phyloP scores from a whole-genome alignment of 2,329 filamentous ascomycete genomes.

The Mycosphaerella arachidis region DNA sequence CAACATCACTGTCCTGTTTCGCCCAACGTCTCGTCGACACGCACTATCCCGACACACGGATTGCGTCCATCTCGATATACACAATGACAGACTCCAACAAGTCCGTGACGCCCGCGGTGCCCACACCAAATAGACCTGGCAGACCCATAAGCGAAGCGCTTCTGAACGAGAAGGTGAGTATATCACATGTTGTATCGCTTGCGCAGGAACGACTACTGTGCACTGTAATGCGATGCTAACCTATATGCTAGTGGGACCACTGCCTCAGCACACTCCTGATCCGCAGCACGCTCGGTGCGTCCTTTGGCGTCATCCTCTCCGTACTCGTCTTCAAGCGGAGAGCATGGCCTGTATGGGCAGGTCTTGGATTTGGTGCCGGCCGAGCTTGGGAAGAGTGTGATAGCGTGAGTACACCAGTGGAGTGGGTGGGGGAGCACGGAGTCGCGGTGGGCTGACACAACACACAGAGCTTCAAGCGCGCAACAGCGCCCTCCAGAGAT shows the following conservation, averaged over 20 bases:
- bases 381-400: constrained; percentile 99
- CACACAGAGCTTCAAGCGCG: constrained; percentile 49
- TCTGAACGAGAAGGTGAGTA: constrained; percentile 91
- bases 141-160: constrained; percentile 93
- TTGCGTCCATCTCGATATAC: constrained; percentile 20
- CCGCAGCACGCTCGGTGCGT: constrained; percentile 90
- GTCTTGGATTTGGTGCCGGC: constrained; percentile 90
- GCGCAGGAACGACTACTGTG: neutral
- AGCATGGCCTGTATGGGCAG: constrained; percentile 95
- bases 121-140: constrained; percentile 60
- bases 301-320: constrained; percentile 97
- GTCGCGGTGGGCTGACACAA: constrained; percentile 3
- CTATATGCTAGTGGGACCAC: constrained; percentile 78
- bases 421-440: neutral
- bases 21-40: neutral
- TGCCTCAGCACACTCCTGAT: constrained; percentile 97
- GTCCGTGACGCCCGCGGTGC: constrained; percentile 54
- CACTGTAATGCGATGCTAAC: neutral
- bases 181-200: neutral
- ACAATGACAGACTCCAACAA: constrained; percentile 54
- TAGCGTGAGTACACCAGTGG: constrained; percentile 45
- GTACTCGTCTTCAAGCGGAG: constrained; percentile 97
- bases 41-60: neutral
- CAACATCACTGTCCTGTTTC: neutral
- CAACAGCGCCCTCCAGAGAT: constrained; percentile 45